Evolutionary conservation across 1,284 basidiomycete species (phyloP).

Genomic region (Coniferiporia weirii): DNA sequence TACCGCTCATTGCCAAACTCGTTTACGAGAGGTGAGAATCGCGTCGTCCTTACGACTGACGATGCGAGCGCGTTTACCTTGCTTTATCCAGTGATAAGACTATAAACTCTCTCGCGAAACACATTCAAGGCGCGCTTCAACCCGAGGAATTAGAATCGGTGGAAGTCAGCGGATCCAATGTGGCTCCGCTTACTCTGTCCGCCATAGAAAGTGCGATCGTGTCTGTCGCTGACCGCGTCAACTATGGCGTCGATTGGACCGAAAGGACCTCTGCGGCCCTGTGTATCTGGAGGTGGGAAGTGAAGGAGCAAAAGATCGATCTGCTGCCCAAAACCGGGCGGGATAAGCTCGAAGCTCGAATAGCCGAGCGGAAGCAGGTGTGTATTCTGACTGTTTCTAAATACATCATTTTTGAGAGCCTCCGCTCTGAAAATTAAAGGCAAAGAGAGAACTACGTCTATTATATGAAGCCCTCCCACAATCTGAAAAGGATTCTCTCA

Average conservation of each 20-base stretch:
- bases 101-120: slow-evolving; percentile 50
- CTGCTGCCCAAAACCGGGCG: slow-evolving; percentile 68
- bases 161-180: slow-evolving; percentile 19
- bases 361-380: slow-evolving; percentile 64
- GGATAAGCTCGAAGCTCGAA: slow-evolving; percentile 61
- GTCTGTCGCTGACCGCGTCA: slow-evolving; percentile 54
- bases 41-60: not conserved
- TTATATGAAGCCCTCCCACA: slow-evolving; percentile 53
- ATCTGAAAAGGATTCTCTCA: slow-evolving; percentile 46
- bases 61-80: slow-evolving; percentile 14
- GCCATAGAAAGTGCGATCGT: slow-evolving; percentile 60
- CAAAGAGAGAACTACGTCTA: slow-evolving; percentile 48
- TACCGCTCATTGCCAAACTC: slow-evolving; percentile 72
- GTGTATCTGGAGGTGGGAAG: slow-evolving; percentile 88
- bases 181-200: slow-evolving; percentile 36
- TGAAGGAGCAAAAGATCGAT: slow-evolving; percentile 47
- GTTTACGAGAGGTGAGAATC: slow-evolving; percentile 68
- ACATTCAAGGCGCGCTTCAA: slow-evolving; percentile 58
- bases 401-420: slow-evolving; percentile 8
- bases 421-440: slow-evolving; percentile 36
- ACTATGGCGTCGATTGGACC: slow-evolving; percentile 65
- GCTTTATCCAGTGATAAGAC: slow-evolving; percentile 58
- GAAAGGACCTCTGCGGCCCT: slow-evolving; percentile 52
- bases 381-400: slow-evolving; percentile 20
- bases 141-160: slow-evolving; percentile 49